phyloP scores from a whole-genome alignment of 495 filamentous ascomycete species.

The Talaromyces borbonicus region DNA sequence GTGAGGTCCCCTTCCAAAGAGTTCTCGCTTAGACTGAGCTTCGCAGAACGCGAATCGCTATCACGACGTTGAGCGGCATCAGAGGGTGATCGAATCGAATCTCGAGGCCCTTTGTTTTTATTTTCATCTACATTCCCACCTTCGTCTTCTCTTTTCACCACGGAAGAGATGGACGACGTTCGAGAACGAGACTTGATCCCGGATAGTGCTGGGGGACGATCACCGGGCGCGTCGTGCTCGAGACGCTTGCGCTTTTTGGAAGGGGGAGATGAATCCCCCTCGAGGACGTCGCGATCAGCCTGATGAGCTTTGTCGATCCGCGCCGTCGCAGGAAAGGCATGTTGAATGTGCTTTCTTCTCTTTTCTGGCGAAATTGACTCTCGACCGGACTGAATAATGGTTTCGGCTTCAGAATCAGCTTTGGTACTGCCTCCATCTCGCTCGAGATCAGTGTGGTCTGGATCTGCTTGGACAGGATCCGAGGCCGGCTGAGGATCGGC shows the following conservation, averaged over 20 bases:
- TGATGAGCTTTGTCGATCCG: conserved; percentile 45
- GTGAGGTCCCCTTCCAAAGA: conserved; percentile 25
- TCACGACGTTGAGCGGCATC: not conserved
- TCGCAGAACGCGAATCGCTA: conserved; percentile 15
- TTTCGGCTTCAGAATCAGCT: conserved; percentile 71
- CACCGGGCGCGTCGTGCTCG: conserved; percentile 18
- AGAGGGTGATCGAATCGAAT: not conserved
- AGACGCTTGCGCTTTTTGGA: conserved; percentile 26
- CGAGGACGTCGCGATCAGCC: conserved; percentile 19
- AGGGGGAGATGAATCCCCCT: conserved; percentile 16
- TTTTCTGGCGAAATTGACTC: conserved; percentile 61
- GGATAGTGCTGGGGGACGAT: not conserved
- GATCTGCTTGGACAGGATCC: too few species aligned
- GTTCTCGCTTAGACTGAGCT: conserved; percentile 35
- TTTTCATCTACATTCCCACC: too few species aligned
- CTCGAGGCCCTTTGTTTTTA: not conserved
- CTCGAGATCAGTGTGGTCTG: conserved; percentile 13
- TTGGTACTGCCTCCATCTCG: conserved; percentile 29
- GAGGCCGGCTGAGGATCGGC: not conserved
- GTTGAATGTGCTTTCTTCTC: conserved; percentile 56
- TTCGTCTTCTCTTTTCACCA: conserved; percentile 4
- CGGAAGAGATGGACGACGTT: conserved; percentile 2
- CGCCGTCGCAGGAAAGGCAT: conserved; percentile 47
- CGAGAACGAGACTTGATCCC: conserved; percentile 2
- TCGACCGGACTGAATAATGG: conserved; percentile 65